Evolutionary conservation across 139 green algal genomes (phyloP), one percentile per base, ranked within the genome.

Genomic region (Chlorella sorokiniana): DNA sequence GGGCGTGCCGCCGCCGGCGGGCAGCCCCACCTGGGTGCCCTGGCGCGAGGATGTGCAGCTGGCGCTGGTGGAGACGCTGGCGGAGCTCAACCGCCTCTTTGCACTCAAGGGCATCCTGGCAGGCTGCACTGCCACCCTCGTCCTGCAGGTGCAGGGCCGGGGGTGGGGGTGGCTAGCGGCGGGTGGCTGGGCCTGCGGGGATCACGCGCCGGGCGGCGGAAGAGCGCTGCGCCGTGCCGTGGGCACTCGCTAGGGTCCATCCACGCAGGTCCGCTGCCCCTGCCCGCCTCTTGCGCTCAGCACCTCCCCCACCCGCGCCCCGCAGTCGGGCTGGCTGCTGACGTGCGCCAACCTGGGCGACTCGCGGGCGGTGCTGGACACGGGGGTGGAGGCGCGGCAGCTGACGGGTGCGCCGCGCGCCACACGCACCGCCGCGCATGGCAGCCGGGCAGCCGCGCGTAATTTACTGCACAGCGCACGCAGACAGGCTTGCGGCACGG

Each of bases 311-410:
- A n/a, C n/a, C n/a, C 29, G 44, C 27, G 8, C 10, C 41, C 5
- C 35, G 65, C 69, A 92, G 63, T 86, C 79, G 5, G 95, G 92
- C 62, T 94, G 92, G 88, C 85, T 95, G 69, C 74, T 99, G 18
- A 97, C 93, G 1, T 84, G 93, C 7, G 96, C 92, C 2, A 95
- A 93, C 81, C 86, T 97, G 22, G 96, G 96, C 0, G 96, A 99
- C 91, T 97, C 92, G 9, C 88, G 90, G 0, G 90, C 92, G 0
- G 83, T 94, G 4, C 83, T 98, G 16, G 95, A 98, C 83, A 89
- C 86, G 0, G 94, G 92, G 4, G 35, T 41, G 22, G 76, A 88
- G 35, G 41, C 82, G 18, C 22, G 84, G 41, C 33, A 75, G 69
- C 73, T 94, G 35, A 90, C 85, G 2, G 81, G 74, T 41, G 90